Conservation (phyloP, 2,329 filamentous ascomycete genomes). For the Raffaelea albimanens region DNA sequence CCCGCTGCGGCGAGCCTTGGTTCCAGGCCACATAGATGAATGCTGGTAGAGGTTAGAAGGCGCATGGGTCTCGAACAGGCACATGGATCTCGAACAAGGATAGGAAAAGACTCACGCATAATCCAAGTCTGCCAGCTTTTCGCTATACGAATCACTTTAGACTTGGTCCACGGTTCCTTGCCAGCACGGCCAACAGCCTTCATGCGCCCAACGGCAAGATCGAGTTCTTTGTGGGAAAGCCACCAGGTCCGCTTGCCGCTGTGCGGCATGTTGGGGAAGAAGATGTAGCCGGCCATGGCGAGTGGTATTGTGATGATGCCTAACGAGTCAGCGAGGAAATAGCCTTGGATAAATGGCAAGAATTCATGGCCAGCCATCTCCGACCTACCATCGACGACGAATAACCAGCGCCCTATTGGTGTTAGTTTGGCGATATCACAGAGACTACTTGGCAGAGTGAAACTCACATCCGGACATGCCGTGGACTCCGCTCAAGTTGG, state of each 20-base stretch:
- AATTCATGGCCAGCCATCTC: no score
- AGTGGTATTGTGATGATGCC: conserved; percentile 29
- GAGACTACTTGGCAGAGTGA: neutral
- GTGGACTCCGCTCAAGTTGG: conserved; percentile 36
- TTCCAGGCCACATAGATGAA: conserved; percentile 28
- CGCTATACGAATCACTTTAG: conserved; percentile 22
- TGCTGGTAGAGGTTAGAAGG: conserved; percentile 11
- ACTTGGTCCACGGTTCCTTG: conserved; percentile 24
- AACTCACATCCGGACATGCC: conserved; percentile 40
- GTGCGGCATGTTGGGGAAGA: conserved; percentile 40
- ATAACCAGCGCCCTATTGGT: conserved; percentile 43
- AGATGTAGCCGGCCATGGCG: conserved; percentile 38
- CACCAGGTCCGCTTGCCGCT: conserved; percentile 26
- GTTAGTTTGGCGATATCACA: neutral
- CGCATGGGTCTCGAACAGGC: neutral
- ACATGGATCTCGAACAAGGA: neutral
- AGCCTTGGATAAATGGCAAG: neutral
- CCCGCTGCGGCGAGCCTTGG: conserved; percentile 22
- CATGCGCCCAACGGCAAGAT: conserved; percentile 23
- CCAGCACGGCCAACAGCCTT: conserved; percentile 25
- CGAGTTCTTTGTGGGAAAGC: conserved; percentile 22
- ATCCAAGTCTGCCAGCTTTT: conserved; percentile 29
- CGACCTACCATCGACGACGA: conserved; percentile 22
- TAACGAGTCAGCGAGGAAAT: neutral
- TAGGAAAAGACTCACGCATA: conserved; percentile 17